Evolutionary conservation across 225 moss, liverwort and hornwort species (phyloP), one percentile per base, ranked within the genome.

Genomic region (Takakia lepidozioides): DNA sequence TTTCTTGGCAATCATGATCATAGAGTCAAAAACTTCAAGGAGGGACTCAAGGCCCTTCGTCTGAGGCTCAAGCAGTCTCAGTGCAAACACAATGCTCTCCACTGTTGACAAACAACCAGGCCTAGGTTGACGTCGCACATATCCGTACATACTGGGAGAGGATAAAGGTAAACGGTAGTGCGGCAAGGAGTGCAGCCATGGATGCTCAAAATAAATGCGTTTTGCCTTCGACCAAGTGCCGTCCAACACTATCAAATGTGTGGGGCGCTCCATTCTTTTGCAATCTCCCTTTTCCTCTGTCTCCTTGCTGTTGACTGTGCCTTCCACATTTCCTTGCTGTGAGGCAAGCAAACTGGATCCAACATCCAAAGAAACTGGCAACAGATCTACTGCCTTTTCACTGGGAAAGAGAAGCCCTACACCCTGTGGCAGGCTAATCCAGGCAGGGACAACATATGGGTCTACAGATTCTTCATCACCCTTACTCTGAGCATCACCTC

Each of bases 211-310:
- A 46, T 65, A 88, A 15, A 86, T 84, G 14, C 93, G 66, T 59
- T 78, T 86, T 10, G 93, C 93, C 41, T 93, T 93, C 2, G 84
- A 81, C 93, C 93, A 93, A 8, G 93, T 93, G 15, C 93, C 93
- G 23, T 93, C 93, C 58, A 93, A 23, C 16, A 93, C 81, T 57
- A 93, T 82, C 60, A 93, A 55, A 51, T 93, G 93, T 3, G 75
- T 80, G 2, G 84, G 86, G 20, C 57, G 52, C 27, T 57, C 54
- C 19, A 23, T 38, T 13, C 16, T 15, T 2, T 50, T 15, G 17
- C 37, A 4, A 11, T 57, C 64, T 37, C 37, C 51, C 42, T 38
- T 54, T 15, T 55, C 47, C 27, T 54, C 52, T n/a, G n/a, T n/a
- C n/a, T n/a, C n/a, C n/a, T n/a, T n/a, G n/a, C n/a, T n/a, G n/a